Evolutionary conservation across 2,329 filamentous ascomycete species (phyloP).

Genomic region (Endothia cerciana): DNA sequence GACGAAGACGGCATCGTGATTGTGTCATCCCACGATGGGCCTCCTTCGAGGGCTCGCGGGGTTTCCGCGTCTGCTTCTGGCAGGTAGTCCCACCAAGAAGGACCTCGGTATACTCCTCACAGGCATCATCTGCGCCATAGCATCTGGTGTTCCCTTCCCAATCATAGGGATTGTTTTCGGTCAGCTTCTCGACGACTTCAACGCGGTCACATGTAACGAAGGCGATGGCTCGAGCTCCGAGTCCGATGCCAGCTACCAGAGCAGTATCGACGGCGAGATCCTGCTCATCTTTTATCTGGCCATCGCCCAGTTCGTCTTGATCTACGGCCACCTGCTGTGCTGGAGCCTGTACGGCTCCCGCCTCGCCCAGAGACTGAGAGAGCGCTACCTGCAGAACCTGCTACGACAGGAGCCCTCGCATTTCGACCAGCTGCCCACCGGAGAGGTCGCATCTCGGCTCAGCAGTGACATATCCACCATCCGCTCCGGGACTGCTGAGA

Average conservation of each 20-base stretch:
- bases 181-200: constrained; percentile 56
- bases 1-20: background rate
- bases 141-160: constrained; percentile 57
- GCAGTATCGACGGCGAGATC: constrained; percentile 34
- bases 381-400: constrained; percentile 62
- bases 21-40: constrained; percentile 26
- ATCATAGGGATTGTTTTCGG: constrained; percentile 61
- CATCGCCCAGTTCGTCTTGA: constrained; percentile 64
- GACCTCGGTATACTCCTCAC: constrained; percentile 29
- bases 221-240: constrained; percentile 22
- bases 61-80: constrained; percentile 32
- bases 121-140: constrained; percentile 34
- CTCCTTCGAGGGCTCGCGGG: constrained; percentile 28
- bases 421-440: constrained; percentile 65
- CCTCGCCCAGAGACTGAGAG: constrained; percentile 65
- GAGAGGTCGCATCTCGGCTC: constrained; percentile 67
- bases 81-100: constrained; percentile 27
- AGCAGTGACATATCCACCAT: constrained; percentile 70
- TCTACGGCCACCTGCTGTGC: constrained; percentile 66
- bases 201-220: constrained; percentile 48
- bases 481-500: constrained; percentile 71
- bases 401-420: constrained; percentile 66
- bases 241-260: constrained; percentile 29
- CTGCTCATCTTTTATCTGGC: constrained; percentile 63
- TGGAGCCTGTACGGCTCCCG: constrained; percentile 69